Conservation (phyloP, 139 green algal species). For the Trebouxia sp. region DNA sequence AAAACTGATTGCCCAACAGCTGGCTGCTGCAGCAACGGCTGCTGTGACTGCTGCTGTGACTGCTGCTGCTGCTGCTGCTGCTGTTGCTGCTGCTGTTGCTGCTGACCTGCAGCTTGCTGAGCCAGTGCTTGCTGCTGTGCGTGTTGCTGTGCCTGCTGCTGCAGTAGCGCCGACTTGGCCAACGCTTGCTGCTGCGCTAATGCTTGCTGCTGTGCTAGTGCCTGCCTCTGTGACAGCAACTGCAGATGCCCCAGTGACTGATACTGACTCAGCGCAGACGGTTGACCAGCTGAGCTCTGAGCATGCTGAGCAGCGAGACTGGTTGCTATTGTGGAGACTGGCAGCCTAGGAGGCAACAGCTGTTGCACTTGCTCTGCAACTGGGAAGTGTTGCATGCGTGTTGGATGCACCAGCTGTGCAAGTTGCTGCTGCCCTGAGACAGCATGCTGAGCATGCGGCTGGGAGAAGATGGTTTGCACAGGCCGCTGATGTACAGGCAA, state of each 20-base stretch:
- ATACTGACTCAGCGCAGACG: background rate
- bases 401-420: slow-evolving; percentile 10
- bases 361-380: slow-evolving; percentile 21
- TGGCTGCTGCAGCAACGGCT: background rate
- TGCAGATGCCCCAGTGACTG: slow-evolving; percentile 3
- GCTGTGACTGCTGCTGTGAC: too few relatives aligned
- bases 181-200: slow-evolving; percentile 8
- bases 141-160: slow-evolving; percentile 21
- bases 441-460: background rate
- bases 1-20: background rate
- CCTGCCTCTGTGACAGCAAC: background rate
- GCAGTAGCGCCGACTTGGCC: too few relatives aligned
- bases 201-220: slow-evolving; percentile 2
- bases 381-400: slow-evolving; percentile 12
- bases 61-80: slow-evolving; percentile 15
- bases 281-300: background rate
- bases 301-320: background rate
- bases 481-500: slow-evolving; percentile 3
- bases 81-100: background rate
- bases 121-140: slow-evolving; percentile 15
- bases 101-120: slow-evolving; percentile 3
- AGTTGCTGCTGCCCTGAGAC: background rate
- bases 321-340: background rate
- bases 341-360: background rate
- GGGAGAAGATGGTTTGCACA: slow-evolving; percentile 8